Evolutionary conservation across 306 rosid species (phyloP).

Genomic region (Prunus campanulata): DNA sequence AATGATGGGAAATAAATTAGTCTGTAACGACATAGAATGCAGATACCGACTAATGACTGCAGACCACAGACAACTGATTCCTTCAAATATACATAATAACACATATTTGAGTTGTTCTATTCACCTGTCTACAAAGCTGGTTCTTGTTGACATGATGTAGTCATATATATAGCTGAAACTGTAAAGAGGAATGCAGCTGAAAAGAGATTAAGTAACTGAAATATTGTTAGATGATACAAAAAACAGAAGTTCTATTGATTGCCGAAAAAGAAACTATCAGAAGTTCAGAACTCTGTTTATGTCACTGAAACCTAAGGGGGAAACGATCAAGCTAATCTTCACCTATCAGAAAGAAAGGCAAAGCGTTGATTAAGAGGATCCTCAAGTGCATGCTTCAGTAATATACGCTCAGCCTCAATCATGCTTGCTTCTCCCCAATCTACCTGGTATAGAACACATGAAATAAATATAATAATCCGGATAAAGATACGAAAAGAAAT

Average conservation of each 20-base stretch:
- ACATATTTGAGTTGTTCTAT: neutral
- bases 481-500: neutral
- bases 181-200: slow-evolving; percentile 97
- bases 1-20: neutral
- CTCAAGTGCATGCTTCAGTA: slow-evolving; percentile 76
- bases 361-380: slow-evolving; percentile 89
- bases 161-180: slow-evolving; percentile 92
- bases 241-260: neutral
- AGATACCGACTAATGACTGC: neutral
- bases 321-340: slow-evolving; percentile 45
- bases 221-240: slow-evolving; percentile 42
- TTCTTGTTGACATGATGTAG: slow-evolving; percentile 78
- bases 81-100: neutral
- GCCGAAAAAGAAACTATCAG: neutral
- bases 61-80: neutral
- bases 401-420: slow-evolving; percentile 91
- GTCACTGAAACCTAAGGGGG: neutral
- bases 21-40: neutral
- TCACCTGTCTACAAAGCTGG: slow-evolving; percentile 98
- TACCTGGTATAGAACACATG: slow-evolving; percentile 60
- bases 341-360: slow-evolving; percentile 97
- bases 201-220: slow-evolving; percentile 68
- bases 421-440: slow-evolving; percentile 99
- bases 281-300: neutral
- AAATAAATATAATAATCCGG: slow-evolving; percentile 27